Percentiles rank a stretch among this genome's conserved stretches.
Conservation (phyloP, 441 rosid species). For the Gossypium aridum region DNA sequence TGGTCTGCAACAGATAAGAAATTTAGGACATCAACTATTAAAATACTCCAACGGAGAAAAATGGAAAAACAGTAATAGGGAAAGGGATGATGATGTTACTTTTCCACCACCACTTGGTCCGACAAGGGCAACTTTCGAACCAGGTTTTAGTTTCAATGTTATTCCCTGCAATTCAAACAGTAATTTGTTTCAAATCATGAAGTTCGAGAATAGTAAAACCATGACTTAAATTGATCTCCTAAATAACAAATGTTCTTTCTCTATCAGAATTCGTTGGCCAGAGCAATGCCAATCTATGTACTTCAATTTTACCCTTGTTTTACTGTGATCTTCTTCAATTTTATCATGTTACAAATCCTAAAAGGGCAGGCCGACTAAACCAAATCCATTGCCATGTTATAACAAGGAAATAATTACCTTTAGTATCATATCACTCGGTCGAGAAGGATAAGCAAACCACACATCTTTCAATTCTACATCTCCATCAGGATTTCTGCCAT, state of each 20-base stretch:
- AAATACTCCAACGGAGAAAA: background rate
- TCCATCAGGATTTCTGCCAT: slow-evolving; percentile 68
- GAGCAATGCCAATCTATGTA: background rate
- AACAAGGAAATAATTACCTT: slow-evolving; percentile 42
- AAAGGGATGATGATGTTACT: slow-evolving; percentile 30
- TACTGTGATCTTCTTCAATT: background rate
- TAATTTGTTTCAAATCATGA: background rate
- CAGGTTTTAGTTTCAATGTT: slow-evolving; percentile 68
- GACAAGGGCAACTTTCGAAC: slow-evolving; percentile 89
- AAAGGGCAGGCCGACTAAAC: background rate
- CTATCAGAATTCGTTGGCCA: background rate
- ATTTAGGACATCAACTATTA: background rate
- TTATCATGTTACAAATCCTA: background rate
- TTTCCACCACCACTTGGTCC: slow-evolving; percentile 99
- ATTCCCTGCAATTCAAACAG: slow-evolving; percentile 54
- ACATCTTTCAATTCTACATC: slow-evolving; percentile 84
- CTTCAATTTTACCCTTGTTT: background rate
- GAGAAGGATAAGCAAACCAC: slow-evolving; percentile 97
- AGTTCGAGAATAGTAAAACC: background rate
- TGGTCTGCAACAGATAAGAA: slow-evolving; percentile 47
- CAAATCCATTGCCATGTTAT: background rate
- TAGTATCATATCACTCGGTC: slow-evolving; percentile 83
- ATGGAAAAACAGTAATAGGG: background rate
- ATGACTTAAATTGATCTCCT: background rate
- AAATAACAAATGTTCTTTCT: background rate